Conservation (phyloP, 2,329 filamentous ascomycete genomes). For the Paracoccidioides lutzii region DNA sequence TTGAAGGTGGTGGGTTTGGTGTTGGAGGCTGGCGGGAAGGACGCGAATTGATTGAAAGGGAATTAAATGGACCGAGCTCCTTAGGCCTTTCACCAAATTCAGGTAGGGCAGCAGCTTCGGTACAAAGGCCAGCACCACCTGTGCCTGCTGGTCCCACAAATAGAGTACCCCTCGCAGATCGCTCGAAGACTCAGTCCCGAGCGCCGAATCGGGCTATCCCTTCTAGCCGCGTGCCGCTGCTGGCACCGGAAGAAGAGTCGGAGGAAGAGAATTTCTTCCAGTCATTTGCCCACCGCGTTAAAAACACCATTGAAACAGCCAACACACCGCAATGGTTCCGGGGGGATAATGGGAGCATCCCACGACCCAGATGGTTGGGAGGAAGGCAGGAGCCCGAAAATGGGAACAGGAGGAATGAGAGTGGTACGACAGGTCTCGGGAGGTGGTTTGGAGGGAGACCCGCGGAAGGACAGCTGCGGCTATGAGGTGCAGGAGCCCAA, state of each 20-base stretch:
- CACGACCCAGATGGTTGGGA: slow-evolving; percentile 71
- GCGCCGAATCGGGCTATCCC: background rate
- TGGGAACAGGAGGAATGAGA: slow-evolving; percentile 2
- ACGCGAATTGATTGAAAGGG: slow-evolving; percentile 75
- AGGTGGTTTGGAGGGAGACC: slow-evolving; percentile 30
- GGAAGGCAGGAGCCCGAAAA: slow-evolving; percentile 7
- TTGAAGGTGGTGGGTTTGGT: slow-evolving; percentile 53
- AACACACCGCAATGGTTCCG: slow-evolving; percentile 73
- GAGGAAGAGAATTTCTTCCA: slow-evolving; percentile 66
- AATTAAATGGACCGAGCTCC: slow-evolving; percentile 52
- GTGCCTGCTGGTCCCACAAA: slow-evolving; percentile 21
- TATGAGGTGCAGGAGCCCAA: slow-evolving; percentile 14
- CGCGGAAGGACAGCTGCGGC: slow-evolving; percentile 27
- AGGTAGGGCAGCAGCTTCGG: background rate
- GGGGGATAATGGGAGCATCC: slow-evolving; percentile 55
- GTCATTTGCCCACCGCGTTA: slow-evolving; percentile 69
- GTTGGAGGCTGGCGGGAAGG: slow-evolving; percentile 85
- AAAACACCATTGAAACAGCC: slow-evolving; percentile 79
- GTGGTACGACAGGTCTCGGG: slow-evolving; percentile 19
- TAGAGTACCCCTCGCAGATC: slow-evolving; percentile 21
- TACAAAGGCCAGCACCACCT: slow-evolving; percentile 1
- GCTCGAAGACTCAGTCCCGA: slow-evolving; percentile 13
- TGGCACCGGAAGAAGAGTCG: slow-evolving; percentile 11
- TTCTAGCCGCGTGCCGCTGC: background rate
- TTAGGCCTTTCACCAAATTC: slow-evolving; percentile 27